A percentile compares a stretch with the other conserved stretches of the same genome.
phyloP scores from a whole-genome alignment of 305 asterid genomes.

The Ilex paraguariensis region DNA sequence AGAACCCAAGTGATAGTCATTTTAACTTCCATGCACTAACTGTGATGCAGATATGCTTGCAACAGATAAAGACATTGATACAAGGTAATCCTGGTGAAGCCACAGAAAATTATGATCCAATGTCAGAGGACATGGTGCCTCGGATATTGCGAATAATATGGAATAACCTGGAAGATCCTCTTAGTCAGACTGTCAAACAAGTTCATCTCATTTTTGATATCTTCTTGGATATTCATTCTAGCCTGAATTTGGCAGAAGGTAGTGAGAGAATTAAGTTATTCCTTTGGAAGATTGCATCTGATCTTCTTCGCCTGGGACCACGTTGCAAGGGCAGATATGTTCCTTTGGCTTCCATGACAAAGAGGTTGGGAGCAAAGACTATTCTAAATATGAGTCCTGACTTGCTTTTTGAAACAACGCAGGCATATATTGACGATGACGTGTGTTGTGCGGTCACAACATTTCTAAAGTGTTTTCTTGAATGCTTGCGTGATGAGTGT shows the following conservation, averaged over 20 bases:
- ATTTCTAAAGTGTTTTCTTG: constrained; percentile 84
- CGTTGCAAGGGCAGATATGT: constrained; percentile 95
- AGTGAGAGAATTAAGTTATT: constrained; percentile 55
- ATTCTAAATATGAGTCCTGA: constrained; percentile 64
- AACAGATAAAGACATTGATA: constrained; percentile 83
- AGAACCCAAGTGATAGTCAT: constrained; percentile 87
- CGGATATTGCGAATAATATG: constrained; percentile 78
- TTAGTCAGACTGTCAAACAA: constrained; percentile 96
- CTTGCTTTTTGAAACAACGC: constrained; percentile 60
- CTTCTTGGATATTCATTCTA: constrained; percentile 72
- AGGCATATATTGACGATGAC: constrained; percentile 85
- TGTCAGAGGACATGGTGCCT: constrained; percentile 69
- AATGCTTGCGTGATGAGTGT: constrained; percentile 80
- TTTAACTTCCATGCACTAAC: constrained; percentile 90
- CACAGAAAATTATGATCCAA: constrained; percentile 40
- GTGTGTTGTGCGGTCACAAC: constrained; percentile 91
- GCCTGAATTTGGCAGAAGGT: constrained; percentile 58
- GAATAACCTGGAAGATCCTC: constrained; percentile 97
- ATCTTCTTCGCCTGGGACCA: constrained; percentile 79
- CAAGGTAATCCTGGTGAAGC: constrained; percentile 29
- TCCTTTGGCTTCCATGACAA: constrained; percentile 82
- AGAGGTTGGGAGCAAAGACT: constrained; percentile 79
- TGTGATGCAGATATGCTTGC: constrained; percentile 94
- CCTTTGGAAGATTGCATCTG: constrained; percentile 65
- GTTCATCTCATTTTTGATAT: constrained; percentile 92